These are phyloP conservation scores for Exophiala bonariae DNA, from an alignment of 2,329 filamentous ascomycete genomes.

Conservation along the genomic window DNA sequence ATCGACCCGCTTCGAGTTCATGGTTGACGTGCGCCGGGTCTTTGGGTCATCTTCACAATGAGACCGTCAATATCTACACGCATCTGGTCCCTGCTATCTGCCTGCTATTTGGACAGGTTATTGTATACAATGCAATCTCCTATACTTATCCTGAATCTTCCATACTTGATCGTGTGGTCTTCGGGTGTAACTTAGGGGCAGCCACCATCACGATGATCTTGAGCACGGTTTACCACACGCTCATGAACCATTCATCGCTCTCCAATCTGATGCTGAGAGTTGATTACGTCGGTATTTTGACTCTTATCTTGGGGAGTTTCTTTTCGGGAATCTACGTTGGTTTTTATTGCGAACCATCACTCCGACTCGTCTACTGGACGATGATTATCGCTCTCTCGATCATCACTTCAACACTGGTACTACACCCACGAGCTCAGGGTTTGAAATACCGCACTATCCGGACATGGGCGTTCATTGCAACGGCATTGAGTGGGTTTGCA, in stretches of 20 bases:
- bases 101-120: constrained; percentile 34
- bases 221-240: constrained; percentile 35
- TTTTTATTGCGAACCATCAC: constrained; percentile 35
- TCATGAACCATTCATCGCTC: constrained; percentile 36
- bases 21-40: constrained; percentile 39
- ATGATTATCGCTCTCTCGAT: constrained; percentile 35
- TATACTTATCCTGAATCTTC: constrained; percentile 38
- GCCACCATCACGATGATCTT: constrained; percentile 25
- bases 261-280: constrained; percentile 29
- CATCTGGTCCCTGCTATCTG: constrained; percentile 47
- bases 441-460: constrained; percentile 32
- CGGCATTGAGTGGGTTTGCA: constrained; percentile 35
- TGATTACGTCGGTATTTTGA: constrained; percentile 37
- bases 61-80: constrained; percentile 46
- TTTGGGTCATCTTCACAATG: constrained; percentile 46
- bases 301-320: constrained; percentile 36
- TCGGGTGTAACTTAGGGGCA: constrained; percentile 40
- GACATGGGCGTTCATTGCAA: constrained; percentile 32
- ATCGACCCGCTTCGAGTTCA: constrained; percentile 45
- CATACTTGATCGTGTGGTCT: constrained; percentile 38
- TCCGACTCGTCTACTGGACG: constrained; percentile 36
- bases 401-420: constrained; percentile 33
- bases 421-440: constrained; percentile 36
- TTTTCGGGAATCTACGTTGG: constrained; percentile 37
- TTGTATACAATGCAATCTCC: constrained; percentile 26